Evolutionary conservation across 2,329 filamentous ascomycete species (phyloP).

Genomic region (Xylaria sp.): DNA sequence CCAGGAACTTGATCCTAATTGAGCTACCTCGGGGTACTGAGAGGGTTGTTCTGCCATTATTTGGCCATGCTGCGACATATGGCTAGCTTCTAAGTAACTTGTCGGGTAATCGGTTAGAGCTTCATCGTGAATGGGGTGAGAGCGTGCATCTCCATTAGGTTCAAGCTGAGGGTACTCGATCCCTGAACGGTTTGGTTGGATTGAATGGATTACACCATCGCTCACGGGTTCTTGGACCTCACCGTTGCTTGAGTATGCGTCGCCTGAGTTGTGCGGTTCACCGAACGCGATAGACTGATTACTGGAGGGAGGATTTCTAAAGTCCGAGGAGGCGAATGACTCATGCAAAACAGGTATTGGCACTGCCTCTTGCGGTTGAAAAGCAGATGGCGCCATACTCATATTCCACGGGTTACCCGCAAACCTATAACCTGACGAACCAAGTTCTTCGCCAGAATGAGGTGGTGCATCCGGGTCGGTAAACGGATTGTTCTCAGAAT

Average conservation of each 20-base stretch:
- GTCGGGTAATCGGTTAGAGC: constrained; percentile 42
- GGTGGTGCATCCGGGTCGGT: background rate
- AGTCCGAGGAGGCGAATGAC: constrained; percentile 16
- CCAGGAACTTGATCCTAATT: constrained; percentile 42
- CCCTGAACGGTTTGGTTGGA: background rate
- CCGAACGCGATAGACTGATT: constrained; percentile 13
- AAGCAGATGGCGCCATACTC: background rate
- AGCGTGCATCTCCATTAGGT: constrained; percentile 31
- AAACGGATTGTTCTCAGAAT: background rate
- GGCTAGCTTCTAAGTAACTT: constrained; percentile 41
- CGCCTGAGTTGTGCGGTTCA: background rate
- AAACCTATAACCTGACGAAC: constrained; percentile 6
- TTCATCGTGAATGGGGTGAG: constrained; percentile 20
- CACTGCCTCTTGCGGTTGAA: constrained; percentile 5
- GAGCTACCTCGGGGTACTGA: constrained; percentile 12
- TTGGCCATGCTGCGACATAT: constrained; percentile 23
- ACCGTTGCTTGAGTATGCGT: background rate
- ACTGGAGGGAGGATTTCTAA: background rate
- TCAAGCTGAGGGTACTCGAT: constrained; percentile 43
- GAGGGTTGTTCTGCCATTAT: constrained; percentile 25
- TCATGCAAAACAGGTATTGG: constrained; percentile 1
- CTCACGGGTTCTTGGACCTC: constrained; percentile 2
- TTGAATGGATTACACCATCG: background rate
- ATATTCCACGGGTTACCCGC: constrained; percentile 10
- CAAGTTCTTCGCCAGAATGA: constrained; percentile 5